phyloP scores from a whole-genome alignment of 208 protist species.

The Strigomonas culicis region DNA sequence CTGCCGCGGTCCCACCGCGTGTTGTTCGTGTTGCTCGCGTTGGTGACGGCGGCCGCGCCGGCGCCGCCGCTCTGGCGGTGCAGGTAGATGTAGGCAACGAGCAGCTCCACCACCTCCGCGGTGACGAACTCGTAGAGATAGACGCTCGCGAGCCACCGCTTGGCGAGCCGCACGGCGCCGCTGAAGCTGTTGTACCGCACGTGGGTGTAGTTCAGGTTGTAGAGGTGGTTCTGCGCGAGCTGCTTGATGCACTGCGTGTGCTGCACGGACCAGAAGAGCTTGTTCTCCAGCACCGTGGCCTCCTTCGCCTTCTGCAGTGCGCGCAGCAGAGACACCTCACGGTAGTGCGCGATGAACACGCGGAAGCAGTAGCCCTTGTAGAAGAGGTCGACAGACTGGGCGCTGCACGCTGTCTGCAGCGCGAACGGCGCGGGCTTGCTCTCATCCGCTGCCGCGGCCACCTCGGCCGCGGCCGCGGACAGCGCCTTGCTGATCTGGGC shows the following conservation, averaged over 20 bases:
- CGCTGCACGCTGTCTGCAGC: too few relatives aligned
- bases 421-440: too few relatives aligned
- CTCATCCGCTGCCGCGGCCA: too few relatives aligned
- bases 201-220: not conserved
- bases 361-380: constrained; percentile 78
- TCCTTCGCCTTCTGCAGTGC: constrained; percentile 68
- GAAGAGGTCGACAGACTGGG: constrained; percentile 73
- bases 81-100: constrained; percentile 81
- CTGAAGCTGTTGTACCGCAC: constrained; percentile 5
- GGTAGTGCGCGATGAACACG: constrained; percentile 86
- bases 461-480: constrained; percentile 3
- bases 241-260: constrained; percentile 84
- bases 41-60: not conserved
- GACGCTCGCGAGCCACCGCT: constrained; percentile 81
- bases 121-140: constrained; percentile 71
- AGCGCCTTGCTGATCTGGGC: constrained; percentile 77
- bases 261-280: constrained; percentile 80
- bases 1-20: too few relatives aligned
- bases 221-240: too few relatives aligned
- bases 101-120: constrained; percentile 77
- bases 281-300: constrained; percentile 70
- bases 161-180: constrained; percentile 65
- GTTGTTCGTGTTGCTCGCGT: not conserved
- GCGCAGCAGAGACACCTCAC: constrained; percentile 76
- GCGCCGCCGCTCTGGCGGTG: not conserved